Percentiles rank a stretch among this genome's conserved stretches.
Evolutionary conservation across 768 basidiomycete genomes (phyloP).

Genomic region (Epithele typhae): DNA sequence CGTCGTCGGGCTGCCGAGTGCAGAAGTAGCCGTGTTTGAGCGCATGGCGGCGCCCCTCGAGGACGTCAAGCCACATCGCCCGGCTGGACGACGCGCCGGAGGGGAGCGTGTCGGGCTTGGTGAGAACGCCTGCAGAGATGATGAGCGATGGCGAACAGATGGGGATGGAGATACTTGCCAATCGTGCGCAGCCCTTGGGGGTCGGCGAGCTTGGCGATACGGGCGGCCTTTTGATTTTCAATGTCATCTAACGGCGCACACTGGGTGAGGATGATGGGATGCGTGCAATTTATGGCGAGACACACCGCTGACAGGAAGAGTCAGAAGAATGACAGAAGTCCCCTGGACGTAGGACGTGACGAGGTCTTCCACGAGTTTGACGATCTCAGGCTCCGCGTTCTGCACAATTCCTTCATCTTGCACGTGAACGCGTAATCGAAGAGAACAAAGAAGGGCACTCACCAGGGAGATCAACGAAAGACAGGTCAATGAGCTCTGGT

Average conservation of each 20-base stretch:
- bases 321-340: constrained; percentile 50
- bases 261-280: too few relatives aligned
- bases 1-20: constrained; percentile 63
- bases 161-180: constrained; percentile 26
- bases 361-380: constrained; percentile 44
- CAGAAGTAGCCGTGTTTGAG: constrained; percentile 55
- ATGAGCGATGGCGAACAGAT: neutral
- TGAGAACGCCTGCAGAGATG: constrained; percentile 42
- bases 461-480: constrained; percentile 27
- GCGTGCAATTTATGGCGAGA: too few relatives aligned
- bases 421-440: too few relatives aligned
- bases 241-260: constrained; percentile 50
- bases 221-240: constrained; percentile 52
- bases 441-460: neutral
- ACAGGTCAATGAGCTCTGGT: constrained; percentile 22
- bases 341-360: constrained; percentile 46
- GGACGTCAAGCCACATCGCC: constrained; percentile 40
- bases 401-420: constrained; percentile 45
- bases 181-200: constrained; percentile 46
- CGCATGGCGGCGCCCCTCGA: constrained; percentile 43
- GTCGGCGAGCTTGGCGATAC: constrained; percentile 43
- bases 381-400: constrained; percentile 39
- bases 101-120: constrained; percentile 48
- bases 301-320: constrained; percentile 50
- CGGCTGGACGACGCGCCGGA: constrained; percentile 32